phyloP scores from a whole-genome alignment of 805 yeast species.

The Metschnikowia lunata region DNA sequence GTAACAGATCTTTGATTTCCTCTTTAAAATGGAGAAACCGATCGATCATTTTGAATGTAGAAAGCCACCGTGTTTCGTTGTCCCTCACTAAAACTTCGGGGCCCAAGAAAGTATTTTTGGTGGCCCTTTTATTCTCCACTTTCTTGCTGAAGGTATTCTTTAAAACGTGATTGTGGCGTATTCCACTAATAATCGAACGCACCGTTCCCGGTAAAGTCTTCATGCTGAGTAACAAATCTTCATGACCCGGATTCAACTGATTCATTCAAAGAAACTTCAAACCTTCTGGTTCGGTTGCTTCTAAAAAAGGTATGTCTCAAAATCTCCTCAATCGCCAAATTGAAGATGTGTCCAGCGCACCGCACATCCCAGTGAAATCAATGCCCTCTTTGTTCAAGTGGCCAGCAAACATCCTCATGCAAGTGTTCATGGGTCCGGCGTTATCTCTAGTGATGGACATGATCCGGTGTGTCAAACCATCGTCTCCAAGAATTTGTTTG shows the following conservation, averaged over 20 bases:
- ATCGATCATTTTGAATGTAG: slow-evolving; percentile 3
- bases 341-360: slow-evolving; percentile 4
- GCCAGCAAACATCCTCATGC: not conserved
- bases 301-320: no score
- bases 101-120: not conserved
- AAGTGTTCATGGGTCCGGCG: slow-evolving; percentile 1
- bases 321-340: slow-evolving; percentile 1
- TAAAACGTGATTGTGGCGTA: not conserved
- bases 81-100: slow-evolving; percentile 1
- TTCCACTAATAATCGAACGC: slow-evolving; percentile 1
- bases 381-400: not conserved
- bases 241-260: no score
- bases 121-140: not conserved
- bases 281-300: no score
- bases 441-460: slow-evolving; percentile 4
- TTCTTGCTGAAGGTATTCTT: not conserved
- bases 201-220: not conserved
- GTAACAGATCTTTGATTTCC: slow-evolving; percentile 1
- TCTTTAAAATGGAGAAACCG: slow-evolving; percentile 1
- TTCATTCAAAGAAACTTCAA: no score
- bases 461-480: not conserved
- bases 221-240: no score
- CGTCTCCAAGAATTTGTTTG: not conserved
- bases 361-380: slow-evolving; percentile 1
- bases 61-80: slow-evolving; percentile 1